phyloP scores from a whole-genome alignment of 805 yeast species.

The Hanseniaspora clermontiae region DNA sequence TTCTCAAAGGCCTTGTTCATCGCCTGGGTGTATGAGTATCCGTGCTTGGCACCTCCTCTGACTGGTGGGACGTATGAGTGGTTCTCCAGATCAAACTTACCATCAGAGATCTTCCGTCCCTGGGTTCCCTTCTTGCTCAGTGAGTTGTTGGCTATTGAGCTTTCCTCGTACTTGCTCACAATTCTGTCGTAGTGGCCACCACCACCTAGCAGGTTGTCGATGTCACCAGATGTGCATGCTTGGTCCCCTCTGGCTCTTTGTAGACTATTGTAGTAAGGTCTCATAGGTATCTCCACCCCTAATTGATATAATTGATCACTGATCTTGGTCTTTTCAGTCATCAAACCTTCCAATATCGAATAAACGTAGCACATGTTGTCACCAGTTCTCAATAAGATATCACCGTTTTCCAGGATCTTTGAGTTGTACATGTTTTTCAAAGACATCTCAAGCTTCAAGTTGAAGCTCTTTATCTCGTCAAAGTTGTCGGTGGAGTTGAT shows the following conservation, averaged over 20 bases:
- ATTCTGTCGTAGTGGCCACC: constrained; percentile 44
- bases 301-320: constrained; percentile 57
- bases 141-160: constrained; percentile 40
- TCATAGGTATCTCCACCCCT: constrained; percentile 51
- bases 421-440: constrained; percentile 33
- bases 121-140: constrained; percentile 10
- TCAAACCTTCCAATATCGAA: constrained; percentile 37
- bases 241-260: constrained; percentile 80
- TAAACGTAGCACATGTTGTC: constrained; percentile 43
- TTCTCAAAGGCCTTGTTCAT: constrained; percentile 36
- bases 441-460: constrained; percentile 34
- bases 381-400: constrained; percentile 43
- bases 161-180: constrained; percentile 44
- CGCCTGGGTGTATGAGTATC: constrained; percentile 33
- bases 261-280: constrained; percentile 68
- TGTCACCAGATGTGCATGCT: constrained; percentile 46
- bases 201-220: constrained; percentile 61
- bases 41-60: constrained; percentile 28
- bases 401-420: constrained; percentile 42
- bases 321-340: constrained; percentile 17
- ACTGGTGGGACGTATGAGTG: constrained; percentile 38
- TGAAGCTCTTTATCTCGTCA: constrained; percentile 41
- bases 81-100: constrained; percentile 17
- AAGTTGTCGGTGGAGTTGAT: constrained; percentile 47
- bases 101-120: constrained; percentile 18